These are phyloP conservation scores for Populus alba DNA, from an alignment of 345 rosid species.

Conservation along the genomic window DNA sequence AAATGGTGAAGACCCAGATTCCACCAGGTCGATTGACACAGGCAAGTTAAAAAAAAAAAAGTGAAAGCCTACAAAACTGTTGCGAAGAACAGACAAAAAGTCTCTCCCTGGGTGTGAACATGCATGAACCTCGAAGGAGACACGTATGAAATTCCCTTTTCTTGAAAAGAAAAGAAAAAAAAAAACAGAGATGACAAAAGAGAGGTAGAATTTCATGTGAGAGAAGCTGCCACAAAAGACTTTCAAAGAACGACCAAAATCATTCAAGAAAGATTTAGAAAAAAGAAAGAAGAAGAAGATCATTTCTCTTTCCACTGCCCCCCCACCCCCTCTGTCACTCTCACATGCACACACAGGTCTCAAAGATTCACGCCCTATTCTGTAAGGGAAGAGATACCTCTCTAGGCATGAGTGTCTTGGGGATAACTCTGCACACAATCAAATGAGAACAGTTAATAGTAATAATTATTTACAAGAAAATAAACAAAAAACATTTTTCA, in stretches of 20 bases:
- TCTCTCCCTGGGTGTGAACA: background rate
- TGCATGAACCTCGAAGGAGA: constrained; percentile 25
- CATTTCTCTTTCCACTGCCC: background rate
- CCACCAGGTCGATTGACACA: constrained; percentile 17
- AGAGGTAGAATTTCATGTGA: constrained; percentile 52
- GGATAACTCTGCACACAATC: constrained; percentile 31
- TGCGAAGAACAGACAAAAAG: background rate
- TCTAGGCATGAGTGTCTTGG: constrained; percentile 39
- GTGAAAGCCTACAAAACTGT: no score
- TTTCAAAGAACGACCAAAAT: background rate
- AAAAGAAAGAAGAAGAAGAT: background rate
- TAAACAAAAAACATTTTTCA: background rate
- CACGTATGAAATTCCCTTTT: constrained; percentile 27
- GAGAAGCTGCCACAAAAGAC: constrained; percentile 34
- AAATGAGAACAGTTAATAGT: constrained; percentile 31
- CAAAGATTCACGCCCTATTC: background rate
- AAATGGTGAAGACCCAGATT: constrained; percentile 24
- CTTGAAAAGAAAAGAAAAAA: background rate
- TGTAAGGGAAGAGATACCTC: constrained; percentile 26
- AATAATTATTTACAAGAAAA: background rate
- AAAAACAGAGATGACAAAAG: constrained; percentile 44
- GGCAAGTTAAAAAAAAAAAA: constrained; percentile 14
- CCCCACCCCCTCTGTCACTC: background rate
- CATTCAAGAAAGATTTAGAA: background rate
- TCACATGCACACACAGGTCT: background rate